A percentile compares a stretch with the other conserved stretches of the same genome.
These are phyloP conservation scores for Flaveria brownii DNA, from an alignment of 129 eudicot species.

Conservation along the genomic window DNA sequence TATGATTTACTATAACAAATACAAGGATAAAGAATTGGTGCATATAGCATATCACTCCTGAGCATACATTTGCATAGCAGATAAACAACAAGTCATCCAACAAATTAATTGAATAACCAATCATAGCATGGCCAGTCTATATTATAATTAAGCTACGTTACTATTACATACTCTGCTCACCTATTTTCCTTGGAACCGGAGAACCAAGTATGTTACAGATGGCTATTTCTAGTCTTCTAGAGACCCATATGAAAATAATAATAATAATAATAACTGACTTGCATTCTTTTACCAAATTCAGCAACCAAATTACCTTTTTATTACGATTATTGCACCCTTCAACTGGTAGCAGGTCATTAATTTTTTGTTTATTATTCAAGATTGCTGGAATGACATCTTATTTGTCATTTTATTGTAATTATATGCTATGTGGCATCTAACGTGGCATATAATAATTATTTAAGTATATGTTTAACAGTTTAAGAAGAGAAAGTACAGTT, in stretches of 20 bases:
- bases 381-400: background rate
- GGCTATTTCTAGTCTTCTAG: background rate
- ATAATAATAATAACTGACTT: background rate
- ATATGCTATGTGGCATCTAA: background rate
- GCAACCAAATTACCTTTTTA: background rate
- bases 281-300: background rate
- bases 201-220: background rate
- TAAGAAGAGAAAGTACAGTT: background rate
- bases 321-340: background rate
- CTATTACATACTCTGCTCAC: background rate
- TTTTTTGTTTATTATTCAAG: background rate
- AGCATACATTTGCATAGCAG: background rate
- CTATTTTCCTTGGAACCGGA: background rate
- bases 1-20: background rate
- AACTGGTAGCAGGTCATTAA: background rate
- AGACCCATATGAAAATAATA: background rate
- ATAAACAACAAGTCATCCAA: background rate
- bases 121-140: background rate
- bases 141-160: background rate
- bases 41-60: background rate
- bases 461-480: background rate
- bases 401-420: background rate
- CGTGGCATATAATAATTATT: background rate
- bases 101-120: background rate
- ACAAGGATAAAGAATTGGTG: conserved; percentile 15